Conservation (phyloP, 176 grass and related monocot genomes). For the Puya raimondii region DNA sequence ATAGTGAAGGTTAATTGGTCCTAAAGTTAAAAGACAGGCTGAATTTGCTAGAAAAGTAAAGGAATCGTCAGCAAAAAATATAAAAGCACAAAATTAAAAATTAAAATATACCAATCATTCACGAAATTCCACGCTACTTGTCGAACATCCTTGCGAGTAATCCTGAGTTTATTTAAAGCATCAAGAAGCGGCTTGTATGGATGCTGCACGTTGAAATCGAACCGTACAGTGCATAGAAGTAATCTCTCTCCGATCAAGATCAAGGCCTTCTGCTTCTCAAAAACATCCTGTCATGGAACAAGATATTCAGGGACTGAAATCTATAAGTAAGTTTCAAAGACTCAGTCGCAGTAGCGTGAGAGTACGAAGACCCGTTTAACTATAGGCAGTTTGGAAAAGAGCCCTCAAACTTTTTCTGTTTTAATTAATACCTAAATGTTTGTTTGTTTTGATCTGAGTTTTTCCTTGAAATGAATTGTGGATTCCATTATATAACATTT, state of each 20-base stretch:
- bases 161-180: slow-evolving; percentile 41
- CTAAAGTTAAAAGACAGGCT: no score
- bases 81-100: no score
- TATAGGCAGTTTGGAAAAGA: no score
- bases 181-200: slow-evolving; percentile 47
- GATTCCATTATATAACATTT: no score
- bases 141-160: slow-evolving; percentile 42
- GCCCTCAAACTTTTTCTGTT: no score
- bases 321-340: background rate
- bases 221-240: slow-evolving; percentile 50
- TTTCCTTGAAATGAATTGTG: no score
- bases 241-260: slow-evolving; percentile 54
- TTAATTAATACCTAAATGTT: no score
- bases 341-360: slow-evolving; percentile 1
- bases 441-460: no score
- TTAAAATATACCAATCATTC: slow-evolving; percentile 35
- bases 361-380: no score
- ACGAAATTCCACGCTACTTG: slow-evolving; percentile 38
- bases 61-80: background rate
- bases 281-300: slow-evolving; percentile 30
- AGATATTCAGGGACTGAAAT: background rate
- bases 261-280: slow-evolving; percentile 44
- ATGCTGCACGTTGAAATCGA: slow-evolving; percentile 67
- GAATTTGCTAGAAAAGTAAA: no score
- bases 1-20: no score